A percentile compares a stretch with the other conserved stretches of the same genome.
These are phyloP conservation scores for Marsdenia floribunda DNA, from an alignment of 257 asterid species.

Conservation along the genomic window DNA sequence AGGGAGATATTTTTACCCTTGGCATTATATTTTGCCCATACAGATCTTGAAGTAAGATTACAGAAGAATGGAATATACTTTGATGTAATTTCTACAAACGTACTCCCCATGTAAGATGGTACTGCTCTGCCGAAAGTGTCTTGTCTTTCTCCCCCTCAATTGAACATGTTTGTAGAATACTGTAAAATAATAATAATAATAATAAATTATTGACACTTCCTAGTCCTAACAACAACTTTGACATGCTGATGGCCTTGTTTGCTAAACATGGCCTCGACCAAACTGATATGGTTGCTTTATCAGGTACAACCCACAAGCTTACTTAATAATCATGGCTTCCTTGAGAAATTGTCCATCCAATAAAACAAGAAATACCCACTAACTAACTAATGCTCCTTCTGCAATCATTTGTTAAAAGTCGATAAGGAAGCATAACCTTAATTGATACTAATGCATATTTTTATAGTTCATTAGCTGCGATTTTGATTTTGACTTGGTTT, in stretches of 20 bases:
- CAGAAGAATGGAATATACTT: no score
- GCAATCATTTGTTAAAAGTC: not conserved
- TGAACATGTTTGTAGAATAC: no score
- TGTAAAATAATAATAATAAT: no score
- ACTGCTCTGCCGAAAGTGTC: no score
- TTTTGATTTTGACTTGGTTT: constrained; percentile 10
- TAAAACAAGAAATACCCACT: not conserved
- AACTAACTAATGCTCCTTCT: not conserved
- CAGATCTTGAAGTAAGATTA: no score
- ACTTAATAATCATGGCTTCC: not conserved
- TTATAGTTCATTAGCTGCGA: not conserved
- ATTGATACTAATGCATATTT: not conserved
- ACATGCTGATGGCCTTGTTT: constrained; percentile 48
- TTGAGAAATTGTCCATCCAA: not conserved
- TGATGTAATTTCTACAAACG: no score
- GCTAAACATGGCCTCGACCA: constrained; percentile 40
- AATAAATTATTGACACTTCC: no score
- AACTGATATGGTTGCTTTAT: constrained; percentile 68
- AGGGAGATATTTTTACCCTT: no score
- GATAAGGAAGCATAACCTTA: no score
- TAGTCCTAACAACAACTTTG: constrained; percentile 38
- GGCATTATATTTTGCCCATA: no score
- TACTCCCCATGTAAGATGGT: no score
- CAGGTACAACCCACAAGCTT: constrained; percentile 33
- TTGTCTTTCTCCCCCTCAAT: no score